Evolutionary conservation across 108 stramenopile species (phyloP).

Genomic region (Conticribra guillardii): DNA sequence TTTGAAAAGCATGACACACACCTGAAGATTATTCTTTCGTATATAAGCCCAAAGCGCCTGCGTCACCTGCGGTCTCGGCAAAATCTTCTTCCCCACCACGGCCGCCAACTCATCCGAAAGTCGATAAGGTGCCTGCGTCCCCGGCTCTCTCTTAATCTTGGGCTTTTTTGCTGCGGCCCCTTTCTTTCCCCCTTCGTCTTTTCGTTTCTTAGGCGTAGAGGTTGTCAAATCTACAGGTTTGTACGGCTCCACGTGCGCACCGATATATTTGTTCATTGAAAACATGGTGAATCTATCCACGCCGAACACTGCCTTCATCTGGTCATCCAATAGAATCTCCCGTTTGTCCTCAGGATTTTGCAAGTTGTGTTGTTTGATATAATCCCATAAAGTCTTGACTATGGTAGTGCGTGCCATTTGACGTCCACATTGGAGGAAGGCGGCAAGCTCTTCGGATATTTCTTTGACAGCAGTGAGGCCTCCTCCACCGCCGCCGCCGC

Average conservation of each 20-base stretch:
- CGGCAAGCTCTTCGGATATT: slow-evolving; percentile 61
- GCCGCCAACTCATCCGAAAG: slow-evolving; percentile 70
- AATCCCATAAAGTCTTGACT: slow-evolving; percentile 87
- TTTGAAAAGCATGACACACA: no score
- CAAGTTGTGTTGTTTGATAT: slow-evolving; percentile 80
- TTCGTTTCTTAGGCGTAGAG: slow-evolving; percentile 49
- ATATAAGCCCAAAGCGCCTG: slow-evolving; percentile 89
- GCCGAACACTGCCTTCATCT: slow-evolving; percentile 48
- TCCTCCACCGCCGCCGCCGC: slow-evolving; percentile 45
- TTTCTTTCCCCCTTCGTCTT: slow-evolving; percentile 21
- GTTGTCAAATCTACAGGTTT: slow-evolving; percentile 74
- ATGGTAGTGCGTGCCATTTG: slow-evolving; percentile 79
- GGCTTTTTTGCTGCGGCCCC: slow-evolving; percentile 39
- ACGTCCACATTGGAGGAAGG: slow-evolving; percentile 62
- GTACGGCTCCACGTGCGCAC: slow-evolving; percentile 78
- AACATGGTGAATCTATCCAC: slow-evolving; percentile 49
- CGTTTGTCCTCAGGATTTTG: slow-evolving; percentile 88
- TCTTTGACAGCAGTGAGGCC: slow-evolving; percentile 74
- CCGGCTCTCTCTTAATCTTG: slow-evolving; percentile 56
- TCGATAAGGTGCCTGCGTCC: slow-evolving; percentile 75
- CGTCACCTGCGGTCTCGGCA: slow-evolving; percentile 85
- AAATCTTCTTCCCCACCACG: slow-evolving; percentile 68
- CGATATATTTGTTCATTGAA: slow-evolving; percentile 52
- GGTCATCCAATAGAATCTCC: slow-evolving; percentile 76
- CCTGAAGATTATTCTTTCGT: slow-evolving; percentile 78